These are phyloP conservation scores for Hysterium pulicare DNA, from an alignment of 2,329 filamentous ascomycete genomes.

Conservation along the genomic window DNA sequence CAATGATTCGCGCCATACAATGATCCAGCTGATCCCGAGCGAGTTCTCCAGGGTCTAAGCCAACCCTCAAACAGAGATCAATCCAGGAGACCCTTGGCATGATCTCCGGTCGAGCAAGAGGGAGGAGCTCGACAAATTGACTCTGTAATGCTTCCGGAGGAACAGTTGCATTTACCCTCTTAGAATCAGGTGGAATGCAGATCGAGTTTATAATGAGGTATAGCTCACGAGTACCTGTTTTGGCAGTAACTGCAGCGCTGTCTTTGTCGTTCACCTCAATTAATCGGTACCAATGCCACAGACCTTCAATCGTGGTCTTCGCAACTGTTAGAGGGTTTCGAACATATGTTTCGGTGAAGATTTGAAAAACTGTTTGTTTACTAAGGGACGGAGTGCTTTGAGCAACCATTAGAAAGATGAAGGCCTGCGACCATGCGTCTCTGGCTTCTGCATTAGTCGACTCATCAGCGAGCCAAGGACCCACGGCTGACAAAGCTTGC, in stretches of 20 bases:
- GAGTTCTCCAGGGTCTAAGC: slow-evolving; percentile 77
- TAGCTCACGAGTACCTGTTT: slow-evolving; percentile 63
- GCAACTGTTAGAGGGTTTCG: slow-evolving; percentile 58
- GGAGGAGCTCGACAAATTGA: slow-evolving; percentile 73
- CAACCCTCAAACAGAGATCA: slow-evolving; percentile 73
- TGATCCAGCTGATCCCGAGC: slow-evolving; percentile 61
- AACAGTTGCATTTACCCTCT: slow-evolving; percentile 43
- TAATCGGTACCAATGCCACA: slow-evolving; percentile 76
- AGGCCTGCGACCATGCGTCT: slow-evolving; percentile 75
- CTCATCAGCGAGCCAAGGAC: slow-evolving; percentile 52
- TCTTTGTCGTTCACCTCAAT: slow-evolving; percentile 75
- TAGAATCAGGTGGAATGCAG: slow-evolving; percentile 56
- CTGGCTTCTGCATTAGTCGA: slow-evolving; percentile 46
- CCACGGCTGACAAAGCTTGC: slow-evolving; percentile 64
- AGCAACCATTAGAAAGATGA: slow-evolving; percentile 74
- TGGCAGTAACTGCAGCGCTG: slow-evolving; percentile 63
- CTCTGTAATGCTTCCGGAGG: slow-evolving; percentile 54
- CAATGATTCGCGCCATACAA: slow-evolving; percentile 66
- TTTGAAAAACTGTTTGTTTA: slow-evolving; percentile 60
- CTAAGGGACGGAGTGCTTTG: slow-evolving; percentile 58
- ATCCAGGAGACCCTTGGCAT: slow-evolving; percentile 85
- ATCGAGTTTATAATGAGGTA: slow-evolving; percentile 60
- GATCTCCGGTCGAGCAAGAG: slow-evolving; percentile 74
- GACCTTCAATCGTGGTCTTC: slow-evolving; percentile 62
- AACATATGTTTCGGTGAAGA: slow-evolving; percentile 64